Evolutionary conservation across 176 grass and related monocot genomes (phyloP), one percentile per base, ranked within the genome.

Genomic region (Oryza rufipogon): DNA sequence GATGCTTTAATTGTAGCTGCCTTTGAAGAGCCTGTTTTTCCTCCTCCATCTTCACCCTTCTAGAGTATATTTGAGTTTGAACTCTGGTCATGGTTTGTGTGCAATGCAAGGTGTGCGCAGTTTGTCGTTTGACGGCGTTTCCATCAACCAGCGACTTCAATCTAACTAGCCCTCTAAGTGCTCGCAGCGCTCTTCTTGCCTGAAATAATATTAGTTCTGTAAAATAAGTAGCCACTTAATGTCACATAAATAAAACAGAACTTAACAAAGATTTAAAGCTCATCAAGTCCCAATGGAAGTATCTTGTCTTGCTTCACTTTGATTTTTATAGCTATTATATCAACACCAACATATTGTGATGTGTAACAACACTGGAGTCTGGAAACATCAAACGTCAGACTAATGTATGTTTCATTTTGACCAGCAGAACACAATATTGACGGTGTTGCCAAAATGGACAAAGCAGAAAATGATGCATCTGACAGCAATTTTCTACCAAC

Each of bases 21-120:
- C 75, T 99, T 85, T 94, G 93, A 78, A 96, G 68, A 88, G 90
- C 84, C 71, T 92, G 93, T 64, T 99, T 94, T 73, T 94, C 97
- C 82, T 99, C 91, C 26, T 91, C 86, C 86, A 89, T 89, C 80
- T 94, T 93, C 82, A 91, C 70, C 71, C 90, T 92, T 74, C 97
- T 89, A 76, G 93, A 89, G 42, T 85, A 81, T 54, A 99, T 94
- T 49, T 94, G 93, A 64, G 81, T 88, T 84, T 99, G 97, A 78
- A 99, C 74, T 85, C 93, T 93, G 19, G 91, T 64, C 88, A 94
- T 85, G 33, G 71, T 90, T 85, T 91, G 97, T 77, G 92, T 92
- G 67, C 79, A 91, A 69, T 82, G 83, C 68, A 96, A 87, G 33
- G 97, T 84, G 82, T 96, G 92, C 17, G 44, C 68, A 6, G 97